Base-by-base conservation (phyloP, 129 eudicot species). In the Flaveria robusta region DNA sequence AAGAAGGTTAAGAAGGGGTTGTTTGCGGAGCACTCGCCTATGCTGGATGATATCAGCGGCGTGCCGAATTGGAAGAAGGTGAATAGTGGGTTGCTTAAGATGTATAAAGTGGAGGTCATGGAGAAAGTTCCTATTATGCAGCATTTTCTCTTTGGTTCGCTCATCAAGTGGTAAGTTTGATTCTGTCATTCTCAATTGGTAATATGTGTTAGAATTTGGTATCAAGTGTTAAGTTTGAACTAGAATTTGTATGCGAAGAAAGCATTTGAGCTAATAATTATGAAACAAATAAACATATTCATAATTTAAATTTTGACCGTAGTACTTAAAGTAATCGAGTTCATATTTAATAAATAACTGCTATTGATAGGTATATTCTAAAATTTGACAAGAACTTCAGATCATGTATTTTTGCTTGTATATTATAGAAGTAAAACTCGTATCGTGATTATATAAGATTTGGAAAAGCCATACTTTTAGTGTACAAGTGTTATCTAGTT, bases 61-160 rank as follows among this genome's bases (percentile, higher is more conserved):
- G 98, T 94, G 56, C 91, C 98, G 0, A 91, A 83, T 41, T 94
- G 98, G 98, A 91, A 79, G 29, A 94, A 94, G 78, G 98, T 94
- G 49, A 94, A 91, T 43, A 81, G 96, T 68, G 98, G 98, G 63
- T 60, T 94, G 86, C 90, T 91, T 45, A 94, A 94, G 92, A 94
- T 94, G 98, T 94, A 94, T 47, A 91, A 89, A 64, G 84, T 92
- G 72, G 98, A 94, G 81, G 98, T 94, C 67, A 73, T 94, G 88
- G 93, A 87, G 90, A 94, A 94, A 86, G 97, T 94, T 81, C 98
- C 98, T 12, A 91, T 94, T 66, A 91, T 94, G 93, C 98, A 94
- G 76, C 98, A 94, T 84, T 94, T 94, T 78, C 91, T 94, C 71
- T 94, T 94, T 80, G 98, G 98, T 20, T 94, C 88, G 52, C 84